Percentiles rank a stretch among this genome's conserved stretches.
Conservation (phyloP, 2,329 filamentous ascomycete species). For the Chaetomiaceae sp. region DNA sequence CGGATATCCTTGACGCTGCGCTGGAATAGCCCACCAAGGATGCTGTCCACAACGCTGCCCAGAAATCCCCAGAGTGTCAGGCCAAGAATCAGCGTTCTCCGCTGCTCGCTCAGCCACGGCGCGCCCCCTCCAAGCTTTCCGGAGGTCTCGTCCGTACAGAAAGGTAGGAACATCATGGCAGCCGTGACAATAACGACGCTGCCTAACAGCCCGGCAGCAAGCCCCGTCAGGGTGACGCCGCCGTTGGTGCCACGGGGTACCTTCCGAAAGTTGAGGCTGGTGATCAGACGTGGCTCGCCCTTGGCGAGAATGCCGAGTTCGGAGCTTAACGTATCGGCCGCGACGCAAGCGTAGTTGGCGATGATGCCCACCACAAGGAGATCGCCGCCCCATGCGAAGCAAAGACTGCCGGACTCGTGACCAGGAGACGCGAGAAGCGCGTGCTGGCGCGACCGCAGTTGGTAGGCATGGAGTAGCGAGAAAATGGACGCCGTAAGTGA, state of each 20-base stretch:
- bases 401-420: constrained; percentile 39
- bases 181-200: constrained; percentile 65
- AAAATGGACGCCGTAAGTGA: constrained; percentile 71
- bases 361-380: constrained; percentile 62
- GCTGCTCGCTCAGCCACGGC: constrained; percentile 47
- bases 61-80: constrained; percentile 69
- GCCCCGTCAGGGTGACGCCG: constrained; percentile 72
- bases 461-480: constrained; percentile 55
- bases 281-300: constrained; percentile 76
- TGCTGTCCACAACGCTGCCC: constrained; percentile 81
- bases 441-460: constrained; percentile 48
- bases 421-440: constrained; percentile 35
- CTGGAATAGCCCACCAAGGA: constrained; percentile 81
- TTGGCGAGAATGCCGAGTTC: constrained; percentile 88
- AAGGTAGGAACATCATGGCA: constrained; percentile 63
- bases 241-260: constrained; percentile 93
- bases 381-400: constrained; percentile 59
- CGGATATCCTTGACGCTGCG: constrained; percentile 79
- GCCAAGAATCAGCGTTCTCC: constrained; percentile 46
- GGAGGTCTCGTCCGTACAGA: constrained; percentile 50
- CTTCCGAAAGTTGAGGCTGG: constrained; percentile 66
- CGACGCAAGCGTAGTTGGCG: constrained; percentile 84
- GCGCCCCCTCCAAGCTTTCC: constrained; percentile 40
- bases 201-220: constrained; percentile 69
- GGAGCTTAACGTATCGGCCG: constrained; percentile 90